Evolutionary conservation across 1,139 yeast genomes (phyloP).

Genomic region (Saccharomyces hybrid): DNA sequence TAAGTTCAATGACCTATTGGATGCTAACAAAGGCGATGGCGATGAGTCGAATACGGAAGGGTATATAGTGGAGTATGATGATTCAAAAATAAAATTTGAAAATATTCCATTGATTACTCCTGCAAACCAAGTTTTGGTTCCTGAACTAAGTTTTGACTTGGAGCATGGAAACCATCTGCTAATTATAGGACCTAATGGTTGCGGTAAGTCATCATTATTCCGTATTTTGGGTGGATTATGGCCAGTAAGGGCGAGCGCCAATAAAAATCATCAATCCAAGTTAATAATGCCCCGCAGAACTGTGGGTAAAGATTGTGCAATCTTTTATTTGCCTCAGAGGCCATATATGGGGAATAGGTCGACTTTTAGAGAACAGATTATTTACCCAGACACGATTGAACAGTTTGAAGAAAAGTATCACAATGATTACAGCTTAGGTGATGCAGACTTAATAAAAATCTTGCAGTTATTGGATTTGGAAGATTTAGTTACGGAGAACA

Average conservation of each 20-base stretch:
- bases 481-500: slow-evolving; percentile 41
- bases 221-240: slow-evolving; percentile 88
- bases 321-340: slow-evolving; percentile 87
- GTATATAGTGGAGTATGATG: slow-evolving; percentile 38
- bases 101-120: slow-evolving; percentile 79
- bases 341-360: slow-evolving; percentile 71
- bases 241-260: slow-evolving; percentile 66
- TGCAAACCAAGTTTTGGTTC: slow-evolving; percentile 65
- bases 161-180: slow-evolving; percentile 77
- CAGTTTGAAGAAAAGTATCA: slow-evolving; percentile 43
- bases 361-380: slow-evolving; percentile 76
- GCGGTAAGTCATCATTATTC: slow-evolving; percentile 88
- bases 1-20: slow-evolving; percentile 59
- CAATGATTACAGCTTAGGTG: slow-evolving; percentile 39
- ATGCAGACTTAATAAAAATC: slow-evolving; percentile 55
- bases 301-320: slow-evolving; percentile 38
- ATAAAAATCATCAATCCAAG: slow-evolving; percentile 51
- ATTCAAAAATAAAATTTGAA: slow-evolving; percentile 61
- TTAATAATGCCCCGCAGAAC: slow-evolving; percentile 27
- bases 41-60: slow-evolving; percentile 10
- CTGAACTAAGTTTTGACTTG: slow-evolving; percentile 59
- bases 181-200: slow-evolving; percentile 92
- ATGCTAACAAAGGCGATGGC: slow-evolving; percentile 38
- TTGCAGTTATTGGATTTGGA: slow-evolving; percentile 53
- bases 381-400: slow-evolving; percentile 68